A percentile compares a stretch with the other conserved stretches of the same genome.
Evolutionary conservation across 1,139 yeast genomes (phyloP).

Genomic region (Yamadazyma epiphylla): DNA sequence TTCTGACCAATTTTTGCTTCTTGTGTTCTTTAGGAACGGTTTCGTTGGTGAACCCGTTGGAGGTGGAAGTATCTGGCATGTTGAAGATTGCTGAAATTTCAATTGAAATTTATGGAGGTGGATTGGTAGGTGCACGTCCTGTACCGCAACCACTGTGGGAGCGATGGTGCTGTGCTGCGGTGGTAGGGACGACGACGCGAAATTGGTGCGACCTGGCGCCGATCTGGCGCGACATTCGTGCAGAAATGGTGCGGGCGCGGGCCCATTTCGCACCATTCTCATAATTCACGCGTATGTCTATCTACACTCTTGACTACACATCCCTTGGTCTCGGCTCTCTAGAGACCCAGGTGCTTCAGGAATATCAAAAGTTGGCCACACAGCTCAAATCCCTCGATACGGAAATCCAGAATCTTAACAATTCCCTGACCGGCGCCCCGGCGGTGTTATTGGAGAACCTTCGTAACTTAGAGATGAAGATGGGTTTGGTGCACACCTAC

Average conservation of each 20-base stretch:
- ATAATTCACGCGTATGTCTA: no score
- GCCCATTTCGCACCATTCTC: no score
- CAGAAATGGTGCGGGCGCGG: no score
- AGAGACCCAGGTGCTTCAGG: constrained; percentile 39
- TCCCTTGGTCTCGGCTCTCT: constrained; percentile 30
- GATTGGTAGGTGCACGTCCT: neutral
- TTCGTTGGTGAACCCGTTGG: constrained; percentile 15
- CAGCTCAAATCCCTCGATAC: constrained; percentile 33
- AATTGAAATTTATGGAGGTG: neutral
- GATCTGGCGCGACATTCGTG: no score
- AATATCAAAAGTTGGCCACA: constrained; percentile 45
- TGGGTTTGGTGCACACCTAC: constrained; percentile 62
- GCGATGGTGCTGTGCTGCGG: neutral
- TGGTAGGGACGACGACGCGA: neutral
- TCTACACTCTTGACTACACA: constrained; percentile 22
- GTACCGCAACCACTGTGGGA: no score
- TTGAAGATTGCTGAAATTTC: neutral
- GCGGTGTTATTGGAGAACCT: constrained; percentile 43
- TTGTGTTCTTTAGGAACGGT: constrained; percentile 22
- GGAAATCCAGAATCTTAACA: constrained; percentile 29
- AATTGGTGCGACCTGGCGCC: constrained; percentile 1
- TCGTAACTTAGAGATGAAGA: constrained; percentile 56
- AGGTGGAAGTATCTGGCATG: constrained; percentile 3
- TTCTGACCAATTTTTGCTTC: constrained; percentile 38
- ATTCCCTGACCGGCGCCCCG: constrained; percentile 4